Base-by-base conservation (phyloP, 164 flowering plant species). In the Paratinospora sagittata region DNA sequence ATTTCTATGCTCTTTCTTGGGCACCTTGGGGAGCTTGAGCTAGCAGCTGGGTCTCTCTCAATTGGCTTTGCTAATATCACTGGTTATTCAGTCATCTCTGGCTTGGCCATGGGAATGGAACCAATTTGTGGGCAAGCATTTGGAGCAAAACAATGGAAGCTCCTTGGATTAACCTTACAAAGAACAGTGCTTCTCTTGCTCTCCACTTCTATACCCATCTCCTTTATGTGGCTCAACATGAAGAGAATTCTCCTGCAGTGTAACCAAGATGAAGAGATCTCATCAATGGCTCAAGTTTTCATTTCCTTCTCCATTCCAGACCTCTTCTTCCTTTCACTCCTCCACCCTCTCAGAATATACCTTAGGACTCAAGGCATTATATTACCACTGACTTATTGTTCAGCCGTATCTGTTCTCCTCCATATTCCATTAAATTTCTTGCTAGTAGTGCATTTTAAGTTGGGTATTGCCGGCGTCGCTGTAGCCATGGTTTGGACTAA, bases 61-160 rank as follows among this genome's bases (percentile, higher is more conserved):
- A 90, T 93, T 39, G 98, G 97, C 58, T 87, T 93, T 62, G 96
- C 98, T 1, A 93, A 93, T 78, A 93, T 93, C 73, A 93, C 98
- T 17, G 98, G 98, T 49, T 93, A 93, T 85, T 93, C 98, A 3
- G 90, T 93, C 27, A 81, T 93, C 77, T 88, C 96, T 17, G 98
- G 98, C 13, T 65, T 93, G 36, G 93, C 98, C 71, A 88, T 93
- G 98, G 98, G 98, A 55, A 91, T 93, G 98, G 98, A 93, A 75
- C 98, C 98, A 70, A 88, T 93, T 64, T 93, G 98, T 66, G 97
- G 93, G 9, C 98, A 93, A 81, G 97, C 98, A 66, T 88, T 85
- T 26, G 97, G 97, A 3, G 97, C 97, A 0, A 85, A 87, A 66
- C 93, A 89, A 58, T 73, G 78, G 87, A 91, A 89, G 77, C 84